Percentiles rank a stretch among this genome's conserved stretches.
phyloP scores from a whole-genome alignment of 169 alveolate genomes.

The Cryptosporidium felis region DNA sequence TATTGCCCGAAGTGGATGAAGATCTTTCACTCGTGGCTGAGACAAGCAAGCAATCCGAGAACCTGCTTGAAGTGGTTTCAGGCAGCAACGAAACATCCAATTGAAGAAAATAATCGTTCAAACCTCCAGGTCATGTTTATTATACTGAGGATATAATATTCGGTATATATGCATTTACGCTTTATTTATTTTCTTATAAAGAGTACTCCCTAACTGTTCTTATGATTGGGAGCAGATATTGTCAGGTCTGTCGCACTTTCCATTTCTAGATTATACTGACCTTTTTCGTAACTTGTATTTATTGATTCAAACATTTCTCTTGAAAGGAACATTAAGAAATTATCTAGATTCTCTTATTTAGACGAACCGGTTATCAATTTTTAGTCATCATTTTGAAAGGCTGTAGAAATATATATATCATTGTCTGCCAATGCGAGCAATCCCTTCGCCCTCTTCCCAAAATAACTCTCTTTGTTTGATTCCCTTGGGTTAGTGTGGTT shows the following conservation, averaged over 20 bases:
- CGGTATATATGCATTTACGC: too few relatives aligned
- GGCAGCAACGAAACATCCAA: conserved; percentile 62
- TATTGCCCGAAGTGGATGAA: background rate
- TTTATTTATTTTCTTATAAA: conserved; percentile 2
- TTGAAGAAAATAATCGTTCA: background rate
- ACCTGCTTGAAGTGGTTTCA: conserved; percentile 53
- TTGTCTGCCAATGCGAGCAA: too few relatives aligned
- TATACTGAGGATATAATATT: background rate
- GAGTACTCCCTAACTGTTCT: background rate
- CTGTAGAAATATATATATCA: too few relatives aligned
- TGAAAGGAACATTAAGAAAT: too few relatives aligned
- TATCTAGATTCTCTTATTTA: too few relatives aligned
- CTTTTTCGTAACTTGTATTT: too few relatives aligned
- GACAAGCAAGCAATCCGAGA: conserved; percentile 26
- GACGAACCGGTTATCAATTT: too few relatives aligned
- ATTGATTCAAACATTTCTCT: too few relatives aligned
- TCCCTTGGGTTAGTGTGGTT: too few relatives aligned
- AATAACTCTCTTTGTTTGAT: background rate
- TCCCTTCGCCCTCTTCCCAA: too few relatives aligned
- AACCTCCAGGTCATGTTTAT: background rate
- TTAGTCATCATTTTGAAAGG: too few relatives aligned
- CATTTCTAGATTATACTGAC: too few relatives aligned
- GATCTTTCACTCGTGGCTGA: background rate
- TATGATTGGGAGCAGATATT: background rate
- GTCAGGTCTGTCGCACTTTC: background rate